Evolutionary conservation across 2,329 filamentous ascomycete species (phyloP).

Genomic region (Sclerotinia minor): DNA sequence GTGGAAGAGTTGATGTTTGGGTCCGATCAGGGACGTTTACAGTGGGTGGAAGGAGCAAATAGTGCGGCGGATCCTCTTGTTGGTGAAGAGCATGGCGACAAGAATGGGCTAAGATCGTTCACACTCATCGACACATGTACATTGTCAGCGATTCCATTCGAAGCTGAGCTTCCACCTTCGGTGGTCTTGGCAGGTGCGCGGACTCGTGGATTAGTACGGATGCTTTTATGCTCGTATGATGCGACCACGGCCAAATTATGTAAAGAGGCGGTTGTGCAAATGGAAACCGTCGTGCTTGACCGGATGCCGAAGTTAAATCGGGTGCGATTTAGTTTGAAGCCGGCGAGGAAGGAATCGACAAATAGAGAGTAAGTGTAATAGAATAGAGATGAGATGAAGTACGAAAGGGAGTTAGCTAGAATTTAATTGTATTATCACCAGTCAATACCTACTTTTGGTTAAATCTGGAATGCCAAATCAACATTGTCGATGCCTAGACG

Average conservation of each 20-base stretch:
- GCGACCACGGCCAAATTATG: conserved; percentile 26
- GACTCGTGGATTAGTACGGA: conserved; percentile 41
- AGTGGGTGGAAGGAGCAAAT: conserved; percentile 30
- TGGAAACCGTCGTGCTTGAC: conserved; percentile 27
- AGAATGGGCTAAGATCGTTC: conserved; percentile 31
- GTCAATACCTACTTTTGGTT: too few species aligned
- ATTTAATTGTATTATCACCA: too few species aligned
- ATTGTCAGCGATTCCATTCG: conserved; percentile 40
- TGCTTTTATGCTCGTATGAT: conserved; percentile 38
- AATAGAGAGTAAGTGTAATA: background rate
- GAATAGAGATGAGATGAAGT: background rate
- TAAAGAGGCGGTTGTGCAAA: conserved; percentile 31
- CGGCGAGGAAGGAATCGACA: background rate
- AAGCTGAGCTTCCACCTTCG: conserved; percentile 39
- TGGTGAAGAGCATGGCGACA: background rate
- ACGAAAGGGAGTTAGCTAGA: too few species aligned
- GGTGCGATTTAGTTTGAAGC: conserved; percentile 21
- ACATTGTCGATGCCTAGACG: too few species aligned
- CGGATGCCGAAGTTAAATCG: conserved; percentile 26
- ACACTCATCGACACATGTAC: conserved; percentile 42
- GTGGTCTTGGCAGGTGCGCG: conserved; percentile 39
- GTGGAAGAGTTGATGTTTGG: conserved; percentile 39
- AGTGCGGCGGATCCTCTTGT: background rate
- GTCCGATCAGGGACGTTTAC: conserved; percentile 32
- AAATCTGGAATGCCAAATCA: too few species aligned